Evolutionary conservation across 2,329 filamentous ascomycete genomes (phyloP).

Genomic region (Aspergillus ochraceus): DNA sequence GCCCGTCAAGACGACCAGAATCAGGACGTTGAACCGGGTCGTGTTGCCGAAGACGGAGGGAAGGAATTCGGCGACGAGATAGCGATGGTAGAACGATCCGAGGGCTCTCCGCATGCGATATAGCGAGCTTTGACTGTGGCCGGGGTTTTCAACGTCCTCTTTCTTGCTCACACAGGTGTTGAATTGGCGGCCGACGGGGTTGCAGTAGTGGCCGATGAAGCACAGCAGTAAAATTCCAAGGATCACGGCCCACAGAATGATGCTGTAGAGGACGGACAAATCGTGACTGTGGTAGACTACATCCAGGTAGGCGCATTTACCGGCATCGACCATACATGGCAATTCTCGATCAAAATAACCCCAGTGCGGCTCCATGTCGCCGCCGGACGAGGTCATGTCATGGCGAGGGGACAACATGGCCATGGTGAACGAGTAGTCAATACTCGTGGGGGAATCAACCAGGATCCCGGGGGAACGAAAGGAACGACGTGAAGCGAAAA

Average conservation of each 20-base stretch:
- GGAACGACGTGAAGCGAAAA: not conserved
- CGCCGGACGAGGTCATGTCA: conserved; percentile 1
- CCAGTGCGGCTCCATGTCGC: conserved; percentile 52
- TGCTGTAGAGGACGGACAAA: conserved; percentile 55
- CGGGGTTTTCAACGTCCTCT: conserved; percentile 24
- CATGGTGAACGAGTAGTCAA: conserved; percentile 1
- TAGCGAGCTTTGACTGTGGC: conserved; percentile 18
- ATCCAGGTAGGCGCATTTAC: conserved; percentile 60
- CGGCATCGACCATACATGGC: conserved; percentile 59
- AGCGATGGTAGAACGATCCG: conserved; percentile 46
- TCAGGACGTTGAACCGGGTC: conserved; percentile 66
- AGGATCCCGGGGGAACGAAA: not conserved
- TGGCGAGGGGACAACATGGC: conserved; percentile 10
- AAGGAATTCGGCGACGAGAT: conserved; percentile 62
- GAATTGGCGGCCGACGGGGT: conserved; percentile 7
- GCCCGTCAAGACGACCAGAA: conserved; percentile 57
- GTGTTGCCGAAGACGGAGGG: conserved; percentile 64
- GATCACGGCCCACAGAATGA: conserved; percentile 58
- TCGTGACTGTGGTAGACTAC: conserved; percentile 57
- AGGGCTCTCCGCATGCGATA: conserved; percentile 40
- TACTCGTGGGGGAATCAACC: not conserved
- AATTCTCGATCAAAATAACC: conserved; percentile 55
- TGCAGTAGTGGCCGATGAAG: conserved; percentile 28
- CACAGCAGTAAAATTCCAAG: conserved; percentile 49
- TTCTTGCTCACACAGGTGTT: conserved; percentile 3